These are phyloP conservation scores for Gnaphalium uliginosum DNA, from an alignment of 129 eudicot genomes.

Conservation along the genomic window DNA sequence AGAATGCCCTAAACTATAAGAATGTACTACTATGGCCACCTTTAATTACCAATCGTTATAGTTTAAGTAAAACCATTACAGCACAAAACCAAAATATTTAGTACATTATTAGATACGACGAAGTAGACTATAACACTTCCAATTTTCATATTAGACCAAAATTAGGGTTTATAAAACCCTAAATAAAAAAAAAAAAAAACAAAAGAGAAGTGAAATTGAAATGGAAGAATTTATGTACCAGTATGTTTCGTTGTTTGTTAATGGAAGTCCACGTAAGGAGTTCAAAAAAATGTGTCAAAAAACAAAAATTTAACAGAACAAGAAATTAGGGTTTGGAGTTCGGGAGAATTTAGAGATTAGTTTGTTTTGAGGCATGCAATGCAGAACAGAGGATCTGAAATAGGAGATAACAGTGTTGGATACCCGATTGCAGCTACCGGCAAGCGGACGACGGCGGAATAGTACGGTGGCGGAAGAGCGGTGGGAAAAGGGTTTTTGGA, in stretches of 20 bases:
- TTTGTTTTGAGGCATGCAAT: neutral
- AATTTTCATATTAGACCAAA: neutral
- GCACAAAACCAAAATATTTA: too few relatives aligned
- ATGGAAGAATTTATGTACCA: neutral
- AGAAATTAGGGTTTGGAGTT: neutral
- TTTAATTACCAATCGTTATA: neutral
- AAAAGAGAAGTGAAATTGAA: neutral
- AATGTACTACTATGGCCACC: neutral
- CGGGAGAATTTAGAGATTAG: neutral
- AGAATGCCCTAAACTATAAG: neutral
- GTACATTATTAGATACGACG: neutral
- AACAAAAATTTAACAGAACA: too few relatives aligned
- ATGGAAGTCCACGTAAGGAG: neutral
- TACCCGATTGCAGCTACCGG: neutral
- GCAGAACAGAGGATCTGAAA: neutral
- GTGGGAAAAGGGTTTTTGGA: neutral
- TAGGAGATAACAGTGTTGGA: neutral
- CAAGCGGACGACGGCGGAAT: neutral
- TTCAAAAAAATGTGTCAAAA: too few relatives aligned
- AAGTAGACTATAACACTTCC: neutral
- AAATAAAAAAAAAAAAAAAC: too few relatives aligned
- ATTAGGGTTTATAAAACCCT: neutral
- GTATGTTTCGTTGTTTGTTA: neutral
- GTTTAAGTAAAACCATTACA: neutral
- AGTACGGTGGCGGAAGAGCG: neutral